phyloP scores from a whole-genome alignment of 345 rosid genomes.

The Fremontodendron californicum region DNA sequence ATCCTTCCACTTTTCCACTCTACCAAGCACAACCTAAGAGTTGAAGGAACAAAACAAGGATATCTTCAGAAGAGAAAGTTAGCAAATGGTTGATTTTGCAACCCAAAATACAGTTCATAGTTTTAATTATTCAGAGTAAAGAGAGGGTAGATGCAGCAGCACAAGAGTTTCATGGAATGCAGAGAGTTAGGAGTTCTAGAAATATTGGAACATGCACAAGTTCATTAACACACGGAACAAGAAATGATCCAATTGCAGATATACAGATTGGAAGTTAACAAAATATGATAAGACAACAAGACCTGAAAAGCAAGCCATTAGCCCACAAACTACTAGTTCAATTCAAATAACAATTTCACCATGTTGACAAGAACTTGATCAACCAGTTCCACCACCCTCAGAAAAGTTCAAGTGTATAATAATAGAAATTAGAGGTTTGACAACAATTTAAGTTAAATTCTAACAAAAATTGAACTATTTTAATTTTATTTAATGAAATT shows the following conservation, averaged over 20 bases:
- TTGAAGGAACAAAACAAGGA: background rate
- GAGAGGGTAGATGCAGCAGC: background rate
- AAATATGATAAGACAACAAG: background rate
- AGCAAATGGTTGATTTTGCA: background rate
- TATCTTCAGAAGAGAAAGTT: background rate
- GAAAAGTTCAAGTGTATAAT: background rate
- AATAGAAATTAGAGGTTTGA: background rate
- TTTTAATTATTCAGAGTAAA: background rate
- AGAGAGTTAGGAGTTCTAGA: background rate
- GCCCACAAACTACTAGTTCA: background rate
- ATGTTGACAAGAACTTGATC: background rate
- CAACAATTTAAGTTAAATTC: background rate
- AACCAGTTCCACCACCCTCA: background rate
- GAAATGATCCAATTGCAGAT: no score
- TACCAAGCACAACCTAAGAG: no score
- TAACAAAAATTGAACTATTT: background rate
- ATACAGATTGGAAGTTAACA: background rate
- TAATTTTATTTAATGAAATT: background rate
- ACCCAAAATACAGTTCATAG: background rate
- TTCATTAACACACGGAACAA: background rate
- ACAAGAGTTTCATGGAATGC: background rate
- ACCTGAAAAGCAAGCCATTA: background rate
- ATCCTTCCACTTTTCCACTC: no score
- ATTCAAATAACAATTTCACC: background rate
- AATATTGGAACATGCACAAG: background rate